phyloP scores from a whole-genome alignment of 129 eudicot species.

The Oenanthe sinensis region DNA sequence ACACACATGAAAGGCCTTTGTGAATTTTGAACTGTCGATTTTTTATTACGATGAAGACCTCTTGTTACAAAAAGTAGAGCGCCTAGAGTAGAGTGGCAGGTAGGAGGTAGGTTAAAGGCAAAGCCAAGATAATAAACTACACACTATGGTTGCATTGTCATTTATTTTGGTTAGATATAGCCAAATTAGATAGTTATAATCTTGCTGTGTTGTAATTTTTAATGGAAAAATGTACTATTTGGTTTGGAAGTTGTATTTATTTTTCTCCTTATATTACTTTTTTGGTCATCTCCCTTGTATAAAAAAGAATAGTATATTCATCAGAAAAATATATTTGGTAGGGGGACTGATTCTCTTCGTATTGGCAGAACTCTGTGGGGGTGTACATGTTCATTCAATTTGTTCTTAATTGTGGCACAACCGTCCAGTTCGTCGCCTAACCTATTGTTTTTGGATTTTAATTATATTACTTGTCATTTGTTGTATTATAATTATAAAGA shows the following conservation, averaged over 20 bases:
- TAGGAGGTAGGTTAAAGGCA: neutral
- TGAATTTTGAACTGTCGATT: neutral
- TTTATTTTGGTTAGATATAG: neutral
- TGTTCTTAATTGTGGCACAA: constrained; percentile 1
- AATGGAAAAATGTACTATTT: neutral
- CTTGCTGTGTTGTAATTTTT: neutral
- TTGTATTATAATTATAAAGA: neutral
- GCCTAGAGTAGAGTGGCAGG: neutral
- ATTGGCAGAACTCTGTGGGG: constrained; percentile 21
- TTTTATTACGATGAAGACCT: neutral
- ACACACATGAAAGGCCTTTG: neutral
- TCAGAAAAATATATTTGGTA: neutral
- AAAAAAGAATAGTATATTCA: neutral
- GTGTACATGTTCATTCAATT: neutral
- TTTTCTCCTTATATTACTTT: neutral
- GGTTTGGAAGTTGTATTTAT: neutral
- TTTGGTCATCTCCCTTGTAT: neutral
- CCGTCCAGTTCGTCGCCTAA: neutral
- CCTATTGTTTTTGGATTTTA: neutral
- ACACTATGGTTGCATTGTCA: neutral
- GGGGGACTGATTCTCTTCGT: constrained; percentile 13
- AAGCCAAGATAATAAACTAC: neutral
- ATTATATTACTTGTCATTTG: neutral
- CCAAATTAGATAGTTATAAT: neutral
- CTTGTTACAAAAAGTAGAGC: neutral